Conservation (phyloP, 2,329 filamentous ascomycete genomes). For the Falciphora oryzae region DNA sequence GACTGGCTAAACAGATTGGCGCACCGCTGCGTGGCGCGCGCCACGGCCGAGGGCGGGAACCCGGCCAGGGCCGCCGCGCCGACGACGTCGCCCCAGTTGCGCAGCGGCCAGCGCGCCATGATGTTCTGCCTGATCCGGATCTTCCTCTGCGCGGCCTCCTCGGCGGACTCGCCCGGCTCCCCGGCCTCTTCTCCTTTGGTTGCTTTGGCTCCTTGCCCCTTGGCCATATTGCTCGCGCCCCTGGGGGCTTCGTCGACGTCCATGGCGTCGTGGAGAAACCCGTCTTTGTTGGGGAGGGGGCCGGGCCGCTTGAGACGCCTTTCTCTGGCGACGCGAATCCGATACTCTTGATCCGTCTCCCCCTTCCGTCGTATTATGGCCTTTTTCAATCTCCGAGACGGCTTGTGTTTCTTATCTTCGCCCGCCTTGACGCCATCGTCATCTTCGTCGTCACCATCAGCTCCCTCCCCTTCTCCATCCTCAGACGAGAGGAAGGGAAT, state of each 20-base stretch:
- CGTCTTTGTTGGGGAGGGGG: constrained; percentile 15
- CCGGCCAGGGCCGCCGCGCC: constrained; percentile 71
- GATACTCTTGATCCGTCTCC: constrained; percentile 41
- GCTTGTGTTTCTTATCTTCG: neutral
- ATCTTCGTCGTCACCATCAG: constrained; percentile 9
- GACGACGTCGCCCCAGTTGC: constrained; percentile 83
- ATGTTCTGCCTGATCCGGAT: neutral
- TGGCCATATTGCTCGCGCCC: too few species aligned
- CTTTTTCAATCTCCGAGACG: neutral
- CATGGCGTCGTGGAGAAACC: constrained; percentile 5
- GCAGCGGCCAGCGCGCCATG: constrained; percentile 34
- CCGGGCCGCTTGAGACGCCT: constrained; percentile 17
- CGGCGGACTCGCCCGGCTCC: neutral
- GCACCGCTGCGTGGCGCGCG: constrained; percentile 68
- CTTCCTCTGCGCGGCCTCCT: neutral
- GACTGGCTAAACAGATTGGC: constrained; percentile 67
- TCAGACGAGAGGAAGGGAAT: constrained; percentile 15
- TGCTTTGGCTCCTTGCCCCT: neutral
- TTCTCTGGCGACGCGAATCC: constrained; percentile 40
- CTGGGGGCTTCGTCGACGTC: neutral
- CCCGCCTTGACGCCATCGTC: constrained; percentile 2
- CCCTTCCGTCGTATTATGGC: constrained; percentile 19
- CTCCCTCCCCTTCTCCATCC: constrained; percentile 10
- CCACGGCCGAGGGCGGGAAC: constrained; percentile 59
- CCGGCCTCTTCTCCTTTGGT: neutral